Evolutionary conservation across 1,284 basidiomycete genomes (phyloP).

Genomic region (Schizophyllum commune): DNA sequence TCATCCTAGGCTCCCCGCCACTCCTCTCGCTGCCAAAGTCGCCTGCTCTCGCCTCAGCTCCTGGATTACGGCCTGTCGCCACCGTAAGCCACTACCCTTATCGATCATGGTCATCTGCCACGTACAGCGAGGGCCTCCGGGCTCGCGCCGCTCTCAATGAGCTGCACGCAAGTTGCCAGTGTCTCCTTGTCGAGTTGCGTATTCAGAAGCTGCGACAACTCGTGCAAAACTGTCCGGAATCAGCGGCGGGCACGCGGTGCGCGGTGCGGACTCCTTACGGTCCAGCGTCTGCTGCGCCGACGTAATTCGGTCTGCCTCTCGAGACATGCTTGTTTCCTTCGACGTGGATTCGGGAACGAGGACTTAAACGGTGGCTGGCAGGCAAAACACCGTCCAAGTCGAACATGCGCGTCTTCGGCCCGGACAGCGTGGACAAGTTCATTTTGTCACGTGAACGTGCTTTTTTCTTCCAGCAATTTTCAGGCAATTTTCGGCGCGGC

Average conservation of each 20-base stretch:
- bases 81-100: background rate
- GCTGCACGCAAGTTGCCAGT: conserved; percentile 70
- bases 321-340: conserved; percentile 18
- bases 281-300: conserved; percentile 75
- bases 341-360: too few relatives aligned
- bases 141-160: conserved; percentile 83
- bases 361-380: too few relatives aligned
- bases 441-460: too few relatives aligned
- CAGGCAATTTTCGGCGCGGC: too few relatives aligned
- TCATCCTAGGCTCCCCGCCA: too few relatives aligned
- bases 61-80: conserved; percentile 59
- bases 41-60: conserved; percentile 63
- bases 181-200: conserved; percentile 79
- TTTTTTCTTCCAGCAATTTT: too few relatives aligned
- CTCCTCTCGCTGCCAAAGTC: background rate
- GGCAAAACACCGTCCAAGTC: too few relatives aligned
- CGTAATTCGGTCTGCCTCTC: conserved; percentile 57
- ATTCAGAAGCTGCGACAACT: conserved; percentile 78
- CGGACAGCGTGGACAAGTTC: too few relatives aligned
- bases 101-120: conserved; percentile 12
- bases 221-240: conserved; percentile 53
- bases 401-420: too few relatives aligned
- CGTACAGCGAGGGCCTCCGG: conserved; percentile 80
- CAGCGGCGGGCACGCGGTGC: background rate
- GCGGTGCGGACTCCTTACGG: conserved; percentile 41